Conservation (phyloP, 2,329 filamentous ascomycete genomes). For the Aspergillus proliferans region DNA sequence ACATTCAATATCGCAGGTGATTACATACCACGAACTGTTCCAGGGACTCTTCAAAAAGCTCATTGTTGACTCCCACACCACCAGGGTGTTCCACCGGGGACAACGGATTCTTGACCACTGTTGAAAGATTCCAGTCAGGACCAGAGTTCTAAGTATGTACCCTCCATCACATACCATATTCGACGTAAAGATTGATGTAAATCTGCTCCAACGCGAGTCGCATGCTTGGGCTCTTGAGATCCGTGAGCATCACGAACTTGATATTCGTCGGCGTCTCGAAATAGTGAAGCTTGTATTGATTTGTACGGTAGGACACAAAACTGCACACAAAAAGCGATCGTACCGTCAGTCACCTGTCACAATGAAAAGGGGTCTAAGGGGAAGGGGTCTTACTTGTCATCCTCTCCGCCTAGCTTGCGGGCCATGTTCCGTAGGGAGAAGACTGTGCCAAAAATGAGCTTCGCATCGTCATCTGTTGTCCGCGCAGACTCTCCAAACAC, state of each 20-base stretch:
- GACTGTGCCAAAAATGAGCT: conserved; percentile 93
- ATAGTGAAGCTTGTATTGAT: conserved; percentile 96
- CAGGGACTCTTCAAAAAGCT: conserved; percentile 56
- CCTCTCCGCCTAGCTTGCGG: conserved; percentile 84
- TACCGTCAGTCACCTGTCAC: conserved; percentile 6
- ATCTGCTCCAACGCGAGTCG: conserved; percentile 94
- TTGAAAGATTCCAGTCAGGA: conserved; percentile 7
- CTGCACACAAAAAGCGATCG: conserved; percentile 37
- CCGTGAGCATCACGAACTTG: conserved; percentile 94
- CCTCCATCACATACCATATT: conserved; percentile 60
- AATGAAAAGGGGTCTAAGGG: not conserved
- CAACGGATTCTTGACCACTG: conserved; percentile 59
- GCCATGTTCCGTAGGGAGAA: conserved; percentile 97
- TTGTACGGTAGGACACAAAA: conserved; percentile 89
- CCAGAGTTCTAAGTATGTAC: not conserved
- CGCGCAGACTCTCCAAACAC: conserved; percentile 37
- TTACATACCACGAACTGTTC: conserved; percentile 46
- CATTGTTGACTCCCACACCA: conserved; percentile 58
- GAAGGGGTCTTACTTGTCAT: conserved; percentile 56
- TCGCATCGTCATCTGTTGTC: conserved; percentile 74
- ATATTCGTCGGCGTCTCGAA: conserved; percentile 96
- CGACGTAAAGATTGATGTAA: conserved; percentile 95
- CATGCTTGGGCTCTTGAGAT: conserved; percentile 83
- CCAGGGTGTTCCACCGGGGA: conserved; percentile 56
- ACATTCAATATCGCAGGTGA: conserved; percentile 7